A percentile compares a stretch with the other conserved stretches of the same genome.
Conservation (phyloP, 805 yeast species). For the Lachancea kluyveri region DNA sequence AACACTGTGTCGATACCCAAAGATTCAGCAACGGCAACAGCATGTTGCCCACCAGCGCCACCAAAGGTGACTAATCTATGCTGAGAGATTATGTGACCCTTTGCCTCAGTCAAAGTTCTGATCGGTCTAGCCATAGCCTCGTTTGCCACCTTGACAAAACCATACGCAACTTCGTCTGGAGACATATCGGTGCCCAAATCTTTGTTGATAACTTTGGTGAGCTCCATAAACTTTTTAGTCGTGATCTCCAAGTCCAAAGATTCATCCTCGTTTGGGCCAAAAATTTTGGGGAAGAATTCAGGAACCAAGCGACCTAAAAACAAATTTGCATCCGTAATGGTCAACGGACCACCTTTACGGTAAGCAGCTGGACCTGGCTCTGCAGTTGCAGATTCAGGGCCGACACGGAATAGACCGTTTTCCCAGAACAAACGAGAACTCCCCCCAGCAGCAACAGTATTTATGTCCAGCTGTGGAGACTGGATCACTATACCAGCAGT, state of each 20-base stretch:
- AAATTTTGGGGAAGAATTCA: conserved; percentile 71
- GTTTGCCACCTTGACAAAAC: conserved; percentile 77
- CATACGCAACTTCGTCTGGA: conserved; percentile 67
- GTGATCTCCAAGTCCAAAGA: conserved; percentile 56
- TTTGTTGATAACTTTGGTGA: conserved; percentile 52
- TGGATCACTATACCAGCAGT: conserved; percentile 82
- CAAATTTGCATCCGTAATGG: conserved; percentile 81
- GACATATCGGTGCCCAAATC: conserved; percentile 37
- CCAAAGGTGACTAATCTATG: conserved; percentile 82
- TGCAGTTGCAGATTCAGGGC: conserved; percentile 83
- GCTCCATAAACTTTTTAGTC: conserved; percentile 40
- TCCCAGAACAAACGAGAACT: conserved; percentile 64
- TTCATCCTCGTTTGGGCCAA: conserved; percentile 75
- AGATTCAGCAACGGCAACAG: conserved; percentile 65
- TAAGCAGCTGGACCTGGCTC: conserved; percentile 91
- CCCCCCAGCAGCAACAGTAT: conserved; percentile 83
- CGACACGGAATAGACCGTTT: conserved; percentile 71
- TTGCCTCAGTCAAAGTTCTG: conserved; percentile 77
- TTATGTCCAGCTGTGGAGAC: conserved; percentile 77
- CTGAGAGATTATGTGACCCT: conserved; percentile 58
- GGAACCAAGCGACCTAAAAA: conserved; percentile 67
- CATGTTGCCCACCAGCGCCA: conserved; percentile 93
- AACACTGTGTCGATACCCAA: conserved; percentile 64
- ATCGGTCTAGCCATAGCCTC: conserved; percentile 91
- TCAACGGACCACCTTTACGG: conserved; percentile 76